Evolutionary conservation across 331 rosid genomes (phyloP), one percentile per base, ranked within the genome.

Genomic region (Quercus lobata): DNA sequence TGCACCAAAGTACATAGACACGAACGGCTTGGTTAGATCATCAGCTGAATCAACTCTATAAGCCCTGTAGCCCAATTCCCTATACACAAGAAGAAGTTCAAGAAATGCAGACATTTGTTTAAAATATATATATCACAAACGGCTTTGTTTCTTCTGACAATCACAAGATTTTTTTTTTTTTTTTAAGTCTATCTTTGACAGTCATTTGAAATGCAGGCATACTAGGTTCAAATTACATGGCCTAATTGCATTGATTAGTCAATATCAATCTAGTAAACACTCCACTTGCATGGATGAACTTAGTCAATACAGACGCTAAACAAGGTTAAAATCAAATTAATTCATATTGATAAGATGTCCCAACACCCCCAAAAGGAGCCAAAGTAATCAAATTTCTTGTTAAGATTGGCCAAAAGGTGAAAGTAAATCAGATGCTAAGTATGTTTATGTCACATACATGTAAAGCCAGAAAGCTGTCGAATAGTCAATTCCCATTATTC

Each of bases 1-100:
- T 58, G 97, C 90, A 80, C 98, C 97, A 29, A 92, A 94, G 88
- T 94, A 94, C 97, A 94, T 90, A 22, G 97, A 94, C 81, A 91
- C 84, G 73, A 94, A 94, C 34, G 98, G 97, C 87, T 84, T 91
- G 73, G 83, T 84, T 72, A 92, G 80, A 85, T 92, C 97, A 49
- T 91, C 93, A 12, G 32, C 79, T 35, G 93, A 80, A 73, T 90
- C 91, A 30, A 91, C 78, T 83, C 68, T 91, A 61, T 91, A 92
- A 44, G 90, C 91, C 81, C 86, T 90, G 80, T 80, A 87, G 27
- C 97, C 97, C 89, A 92, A 74, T 76, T 92, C 97, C 91, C 98
- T 94, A 57, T 61, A 79, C 62, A 81, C 58, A 72, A 32, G 56
- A 44, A 27, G 70, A 75, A 35, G 57, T 49, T 68, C 30, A 61